These are phyloP conservation scores for Sequoiadendron giganteum DNA, from an alignment of 75 land plant species.

Conservation along the genomic window DNA sequence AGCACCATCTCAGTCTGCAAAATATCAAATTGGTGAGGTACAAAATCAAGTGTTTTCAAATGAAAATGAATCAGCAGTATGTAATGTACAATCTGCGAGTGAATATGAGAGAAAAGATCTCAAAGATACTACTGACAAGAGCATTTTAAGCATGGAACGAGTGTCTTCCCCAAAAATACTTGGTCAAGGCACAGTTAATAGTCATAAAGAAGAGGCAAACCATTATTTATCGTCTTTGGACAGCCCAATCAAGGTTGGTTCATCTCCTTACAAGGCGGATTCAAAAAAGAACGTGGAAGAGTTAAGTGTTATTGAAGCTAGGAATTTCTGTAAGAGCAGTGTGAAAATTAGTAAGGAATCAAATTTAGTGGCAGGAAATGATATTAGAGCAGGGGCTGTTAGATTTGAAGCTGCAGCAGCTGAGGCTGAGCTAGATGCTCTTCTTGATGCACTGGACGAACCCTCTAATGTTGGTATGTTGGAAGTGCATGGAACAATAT, in stretches of 20 bases:
- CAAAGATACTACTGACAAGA: not conserved
- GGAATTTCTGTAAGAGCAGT: not conserved
- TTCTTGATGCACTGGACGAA: slow-evolving; percentile 39
- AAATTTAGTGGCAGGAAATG: not conserved
- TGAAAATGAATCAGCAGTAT: not conserved
- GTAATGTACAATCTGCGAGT: too few species aligned
- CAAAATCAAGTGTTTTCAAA: not conserved
- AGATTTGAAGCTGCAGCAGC: slow-evolving; percentile 33
- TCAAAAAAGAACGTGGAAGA: not conserved
- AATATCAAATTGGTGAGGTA: not conserved
- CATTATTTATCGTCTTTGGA: not conserved
- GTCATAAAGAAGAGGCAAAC: not conserved
- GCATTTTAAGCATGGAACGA: not conserved
- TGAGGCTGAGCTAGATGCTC: slow-evolving; percentile 61
- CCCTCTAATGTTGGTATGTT: slow-evolving; percentile 13
- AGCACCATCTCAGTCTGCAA: not conserved
- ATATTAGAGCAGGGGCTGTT: not conserved
- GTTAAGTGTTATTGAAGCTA: not conserved
- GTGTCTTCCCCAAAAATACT: not conserved
- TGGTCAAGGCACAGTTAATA: not conserved
- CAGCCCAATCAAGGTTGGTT: not conserved
- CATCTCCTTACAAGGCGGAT: not conserved
- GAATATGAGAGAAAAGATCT: not conserved
- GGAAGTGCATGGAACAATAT: not conserved
- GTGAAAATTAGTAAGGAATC: not conserved